Base-by-base conservation (phyloP, 2,329 filamentous ascomycete genomes). In the Stachybotrys chlorohalonatus region DNA sequence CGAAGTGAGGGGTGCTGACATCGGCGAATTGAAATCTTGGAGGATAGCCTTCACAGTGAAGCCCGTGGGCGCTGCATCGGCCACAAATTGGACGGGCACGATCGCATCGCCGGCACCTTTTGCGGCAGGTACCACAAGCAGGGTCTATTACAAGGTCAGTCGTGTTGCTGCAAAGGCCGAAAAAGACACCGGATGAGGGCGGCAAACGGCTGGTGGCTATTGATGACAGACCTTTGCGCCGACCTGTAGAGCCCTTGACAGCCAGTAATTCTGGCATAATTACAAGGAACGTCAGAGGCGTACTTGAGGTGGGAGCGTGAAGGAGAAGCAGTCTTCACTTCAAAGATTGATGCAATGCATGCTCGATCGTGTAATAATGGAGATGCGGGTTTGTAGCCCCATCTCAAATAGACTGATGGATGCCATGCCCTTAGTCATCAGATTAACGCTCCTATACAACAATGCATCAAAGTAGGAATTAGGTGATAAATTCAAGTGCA, bases 101-200 rank as follows among this genome's bases (percentile, higher is more conserved):
- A 42, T 67, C 65, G 51, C 65, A 67, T 54, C 66, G 68, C n/a
- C 65, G 64, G 46, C 65, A 67, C 53, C 68, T 67, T 31, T 62
- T 67, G 46, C 65, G 63, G 47, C 65, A 67, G 3, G 65, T 67
- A 1, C 65, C 65, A 36, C 65, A 67, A 0, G 65, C 65, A 17
- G 64, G 65, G 42, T 68, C 65, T 67, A 42, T 13, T 9, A 42
- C 5, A 42, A 13, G 3, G 24, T 24, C 24, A 24, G 24, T 24
- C 24, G 4, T 24, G 24, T 24, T 24, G 24, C 24, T 24, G 24
- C 24, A 24, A 24, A 24, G 24, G 24, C 24, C 24, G 24, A 24
- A 24, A 24, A 24, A 4, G 24, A 24, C 24, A 2, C 24, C 24
- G 4, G 24, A 24, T 24, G 24, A 24, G 24, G 24, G 24, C 4